These are phyloP conservation scores for Blepharisma japonicum DNA, from an alignment of 73 alveolate genomes.

Conservation along the genomic window DNA sequence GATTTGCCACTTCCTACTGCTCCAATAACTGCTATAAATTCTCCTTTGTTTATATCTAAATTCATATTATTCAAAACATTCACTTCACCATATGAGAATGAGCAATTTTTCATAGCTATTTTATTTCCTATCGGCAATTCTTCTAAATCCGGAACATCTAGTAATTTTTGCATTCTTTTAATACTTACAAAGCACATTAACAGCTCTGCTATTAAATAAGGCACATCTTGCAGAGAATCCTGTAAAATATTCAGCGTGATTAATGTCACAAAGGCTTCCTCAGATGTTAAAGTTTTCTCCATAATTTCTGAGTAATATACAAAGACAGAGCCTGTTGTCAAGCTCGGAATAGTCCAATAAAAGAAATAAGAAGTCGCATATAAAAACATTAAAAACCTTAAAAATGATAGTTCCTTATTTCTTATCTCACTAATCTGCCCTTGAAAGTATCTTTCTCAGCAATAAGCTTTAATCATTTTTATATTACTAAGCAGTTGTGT, in stretches of 20 bases:
- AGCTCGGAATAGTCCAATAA: constrained; percentile 11
- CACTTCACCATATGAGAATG: constrained; percentile 65
- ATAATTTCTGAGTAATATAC: constrained; percentile 1
- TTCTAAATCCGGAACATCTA: constrained; percentile 26
- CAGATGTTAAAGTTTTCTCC: constrained; percentile 32
- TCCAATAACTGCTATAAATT: constrained; percentile 85
- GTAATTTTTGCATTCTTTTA: constrained; percentile 73
- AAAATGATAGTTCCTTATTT: neutral
- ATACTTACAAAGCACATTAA: constrained; percentile 67
- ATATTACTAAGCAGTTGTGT: constrained; percentile 17
- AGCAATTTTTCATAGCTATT: constrained; percentile 53
- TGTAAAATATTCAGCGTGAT: constrained; percentile 46
- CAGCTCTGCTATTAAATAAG: constrained; percentile 63
- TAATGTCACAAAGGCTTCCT: constrained; percentile 51
- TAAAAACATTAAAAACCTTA: neutral
- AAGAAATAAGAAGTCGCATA: neutral
- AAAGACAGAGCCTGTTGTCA: neutral
- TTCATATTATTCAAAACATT: constrained; percentile 60
- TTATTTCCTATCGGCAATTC: constrained; percentile 45
- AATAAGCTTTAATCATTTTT: constrained; percentile 25
- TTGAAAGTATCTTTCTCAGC: neutral
- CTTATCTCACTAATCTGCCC: neutral
- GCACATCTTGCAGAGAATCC: constrained; percentile 73
- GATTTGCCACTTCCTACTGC: constrained; percentile 87
- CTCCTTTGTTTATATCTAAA: constrained; percentile 74